Conservation (phyloP, 2,329 filamentous ascomycete genomes). For the Ceratocystis lukuohia region DNA sequence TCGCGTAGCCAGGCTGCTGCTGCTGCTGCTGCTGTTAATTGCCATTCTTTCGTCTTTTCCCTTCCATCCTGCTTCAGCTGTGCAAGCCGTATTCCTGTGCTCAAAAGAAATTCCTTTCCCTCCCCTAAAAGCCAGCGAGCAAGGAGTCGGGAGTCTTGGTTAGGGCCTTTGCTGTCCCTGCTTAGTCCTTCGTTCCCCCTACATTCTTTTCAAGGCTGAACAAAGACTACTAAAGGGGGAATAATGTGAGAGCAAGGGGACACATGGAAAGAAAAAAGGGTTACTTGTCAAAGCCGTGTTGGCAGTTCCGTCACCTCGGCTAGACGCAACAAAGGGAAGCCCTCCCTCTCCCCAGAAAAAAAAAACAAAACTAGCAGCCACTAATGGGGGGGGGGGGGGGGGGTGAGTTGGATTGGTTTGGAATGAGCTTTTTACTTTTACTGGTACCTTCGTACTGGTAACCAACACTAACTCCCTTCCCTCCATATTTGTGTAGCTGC, state of each 20-base stretch:
- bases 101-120: too few relatives aligned
- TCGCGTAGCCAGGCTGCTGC: too few relatives aligned
- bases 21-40: too few relatives aligned
- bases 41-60: too few relatives aligned
- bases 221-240: neutral
- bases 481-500: too few relatives aligned
- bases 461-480: too few relatives aligned
- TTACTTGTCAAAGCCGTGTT: slow-evolving; percentile 3
- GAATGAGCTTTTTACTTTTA: neutral
- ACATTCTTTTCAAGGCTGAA: neutral
- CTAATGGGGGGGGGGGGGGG: neutral
- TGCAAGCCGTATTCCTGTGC: too few relatives aligned
- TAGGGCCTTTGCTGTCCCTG: too few relatives aligned
- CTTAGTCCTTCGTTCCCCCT: too few relatives aligned
- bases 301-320: neutral
- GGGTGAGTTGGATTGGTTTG: neutral
- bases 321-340: neutral
- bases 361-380: neutral
- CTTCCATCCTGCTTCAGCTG: too few relatives aligned
- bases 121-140: neutral
- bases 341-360: neutral
- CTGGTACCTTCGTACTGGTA: neutral
- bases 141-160: too few relatives aligned
- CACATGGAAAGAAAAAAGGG: neutral
- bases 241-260: neutral